phyloP scores from a whole-genome alignment of 768 basidiomycete genomes.

The Russula vinacea region DNA sequence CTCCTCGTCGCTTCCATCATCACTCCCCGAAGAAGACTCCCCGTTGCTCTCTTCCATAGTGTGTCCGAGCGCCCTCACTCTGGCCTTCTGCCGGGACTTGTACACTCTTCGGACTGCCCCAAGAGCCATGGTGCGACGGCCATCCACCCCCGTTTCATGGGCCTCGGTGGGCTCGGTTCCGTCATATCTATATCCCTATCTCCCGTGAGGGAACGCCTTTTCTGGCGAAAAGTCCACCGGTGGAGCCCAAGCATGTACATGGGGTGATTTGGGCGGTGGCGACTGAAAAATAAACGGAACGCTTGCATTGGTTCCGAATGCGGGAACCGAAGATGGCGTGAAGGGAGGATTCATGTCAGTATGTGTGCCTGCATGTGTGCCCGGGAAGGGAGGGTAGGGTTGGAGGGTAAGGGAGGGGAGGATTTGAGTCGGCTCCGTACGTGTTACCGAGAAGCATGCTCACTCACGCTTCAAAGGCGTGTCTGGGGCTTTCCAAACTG shows the following conservation, averaged over 20 bases:
- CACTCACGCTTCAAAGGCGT: constrained; percentile 67
- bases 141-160: constrained; percentile 41
- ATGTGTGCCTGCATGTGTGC: constrained; percentile 40
- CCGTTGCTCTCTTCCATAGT: constrained; percentile 33
- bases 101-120: constrained; percentile 67
- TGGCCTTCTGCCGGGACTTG: constrained; percentile 53
- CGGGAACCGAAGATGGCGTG: constrained; percentile 41
- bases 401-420: constrained; percentile 38
- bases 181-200: constrained; percentile 72
- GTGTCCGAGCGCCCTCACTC: constrained; percentile 34
- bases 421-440: constrained; percentile 35
- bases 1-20: constrained; percentile 43
- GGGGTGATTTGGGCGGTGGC: constrained; percentile 43
- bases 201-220: constrained; percentile 61
- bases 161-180: constrained; percentile 60
- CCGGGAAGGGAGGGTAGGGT: constrained; percentile 31
- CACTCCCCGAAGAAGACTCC: constrained; percentile 48
- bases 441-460: constrained; percentile 33
- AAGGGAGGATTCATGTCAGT: constrained; percentile 43
- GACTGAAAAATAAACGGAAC: constrained; percentile 72
- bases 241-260: constrained; percentile 62
- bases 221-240: constrained; percentile 57
- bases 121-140: constrained; percentile 52
- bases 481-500: constrained; percentile 60
- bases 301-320: constrained; percentile 62